Conservation (phyloP, 345 rosid species). For the Eucalyptus decipiens region DNA sequence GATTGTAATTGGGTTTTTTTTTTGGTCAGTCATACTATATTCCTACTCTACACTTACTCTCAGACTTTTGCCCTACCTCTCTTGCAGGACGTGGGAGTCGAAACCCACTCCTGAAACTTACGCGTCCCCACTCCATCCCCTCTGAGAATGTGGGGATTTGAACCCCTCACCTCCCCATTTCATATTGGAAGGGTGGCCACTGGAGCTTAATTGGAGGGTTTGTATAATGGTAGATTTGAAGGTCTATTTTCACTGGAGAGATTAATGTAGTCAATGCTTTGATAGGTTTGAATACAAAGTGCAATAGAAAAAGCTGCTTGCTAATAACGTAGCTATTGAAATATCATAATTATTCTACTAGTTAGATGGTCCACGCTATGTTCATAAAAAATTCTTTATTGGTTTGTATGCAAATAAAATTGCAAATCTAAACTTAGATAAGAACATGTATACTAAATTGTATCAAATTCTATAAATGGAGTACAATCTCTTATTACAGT, state of each 20-base stretch:
- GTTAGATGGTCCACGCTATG: not conserved
- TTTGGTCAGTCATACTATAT: no score
- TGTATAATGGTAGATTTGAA: not conserved
- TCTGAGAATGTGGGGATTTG: no score
- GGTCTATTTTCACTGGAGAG: not conserved
- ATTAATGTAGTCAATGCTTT: not conserved
- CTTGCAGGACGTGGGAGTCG: no score
- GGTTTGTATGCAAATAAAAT: not conserved
- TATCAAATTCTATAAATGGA: not conserved
- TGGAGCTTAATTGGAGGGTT: no score
- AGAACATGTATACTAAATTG: not conserved
- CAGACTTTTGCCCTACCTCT: no score
- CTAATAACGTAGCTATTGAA: not conserved
- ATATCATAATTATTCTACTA: not conserved
- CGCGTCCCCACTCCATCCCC: no score
- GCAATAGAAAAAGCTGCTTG: not conserved
- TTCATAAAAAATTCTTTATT: not conserved
- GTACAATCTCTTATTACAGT: not conserved
- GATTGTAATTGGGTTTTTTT: no score
- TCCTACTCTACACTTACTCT: no score
- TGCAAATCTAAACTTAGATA: not conserved
- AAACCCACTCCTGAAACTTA: no score
- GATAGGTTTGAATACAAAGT: not conserved
- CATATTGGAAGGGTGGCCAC: no score
- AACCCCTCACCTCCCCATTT: no score